These are phyloP conservation scores for Cladosporium phlei DNA, from an alignment of 2,329 filamentous ascomycete species.

Conservation along the genomic window DNA sequence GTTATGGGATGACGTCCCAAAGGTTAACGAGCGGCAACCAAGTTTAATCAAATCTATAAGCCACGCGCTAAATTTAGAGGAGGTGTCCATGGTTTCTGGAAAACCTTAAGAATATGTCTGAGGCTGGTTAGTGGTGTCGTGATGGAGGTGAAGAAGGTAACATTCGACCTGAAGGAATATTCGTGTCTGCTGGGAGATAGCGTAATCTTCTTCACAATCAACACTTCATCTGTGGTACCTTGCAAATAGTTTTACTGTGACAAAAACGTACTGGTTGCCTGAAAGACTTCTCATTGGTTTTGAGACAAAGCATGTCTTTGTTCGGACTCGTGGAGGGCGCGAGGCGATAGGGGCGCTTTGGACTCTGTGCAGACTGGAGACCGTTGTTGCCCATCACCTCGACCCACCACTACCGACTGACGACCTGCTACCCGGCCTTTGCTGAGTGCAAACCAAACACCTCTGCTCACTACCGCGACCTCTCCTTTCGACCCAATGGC, in stretches of 20 bases:
- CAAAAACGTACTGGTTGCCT: too few species aligned
- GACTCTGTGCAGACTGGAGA: constrained; percentile 8
- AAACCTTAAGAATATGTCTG: too few species aligned
- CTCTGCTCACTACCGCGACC: constrained; percentile 22
- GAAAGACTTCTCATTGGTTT: not conserved
- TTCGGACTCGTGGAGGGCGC: constrained; percentile 9
- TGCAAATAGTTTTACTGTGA: too few species aligned
- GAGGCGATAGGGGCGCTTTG: constrained; percentile 6
- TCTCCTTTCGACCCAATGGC: constrained; percentile 5
- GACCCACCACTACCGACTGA: constrained; percentile 10
- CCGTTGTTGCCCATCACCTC: constrained; percentile 8
- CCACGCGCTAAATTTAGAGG: too few species aligned
- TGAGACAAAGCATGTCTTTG: constrained; percentile 1
- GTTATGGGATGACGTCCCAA: constrained; percentile 7
- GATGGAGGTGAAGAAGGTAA: too few species aligned
- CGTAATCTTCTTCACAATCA: too few species aligned
- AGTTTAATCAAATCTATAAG: not conserved
- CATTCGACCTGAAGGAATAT: too few species aligned
- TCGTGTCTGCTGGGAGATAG: too few species aligned
- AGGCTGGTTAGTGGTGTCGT: too few species aligned
- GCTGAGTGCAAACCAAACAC: constrained; percentile 18
- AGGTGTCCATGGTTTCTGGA: too few species aligned
- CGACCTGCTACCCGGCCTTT: constrained; percentile 6
- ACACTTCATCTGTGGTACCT: too few species aligned
- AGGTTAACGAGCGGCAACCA: too few species aligned